These are phyloP conservation scores for Colletotrichum noveboracense DNA, from an alignment of 2,329 filamentous ascomycete species.

Conservation along the genomic window DNA sequence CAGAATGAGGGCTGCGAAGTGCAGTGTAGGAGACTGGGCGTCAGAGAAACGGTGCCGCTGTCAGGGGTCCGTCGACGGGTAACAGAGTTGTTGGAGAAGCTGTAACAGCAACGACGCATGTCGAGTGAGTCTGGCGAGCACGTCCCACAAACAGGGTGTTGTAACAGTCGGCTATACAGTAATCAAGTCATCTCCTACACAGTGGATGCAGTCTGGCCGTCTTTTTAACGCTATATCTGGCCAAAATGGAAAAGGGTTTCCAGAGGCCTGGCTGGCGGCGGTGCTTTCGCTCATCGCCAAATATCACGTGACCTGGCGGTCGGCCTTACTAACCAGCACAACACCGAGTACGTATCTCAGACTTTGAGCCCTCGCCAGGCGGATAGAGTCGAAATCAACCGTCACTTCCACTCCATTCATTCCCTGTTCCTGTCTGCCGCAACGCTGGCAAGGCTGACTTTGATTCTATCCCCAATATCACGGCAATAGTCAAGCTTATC, in stretches of 20 bases:
- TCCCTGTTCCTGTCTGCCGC: background rate
- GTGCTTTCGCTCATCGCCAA: background rate
- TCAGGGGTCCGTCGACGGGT: conserved; percentile 49
- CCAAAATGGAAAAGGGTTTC: background rate
- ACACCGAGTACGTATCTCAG: background rate
- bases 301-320: background rate
- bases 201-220: background rate
- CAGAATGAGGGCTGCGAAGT: conserved; percentile 70
- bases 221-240: background rate
- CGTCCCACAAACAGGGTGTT: background rate
- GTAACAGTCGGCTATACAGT: background rate
- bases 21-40: conserved; percentile 73
- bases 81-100: conserved; percentile 52
- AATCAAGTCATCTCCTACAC: background rate
- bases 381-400: background rate
- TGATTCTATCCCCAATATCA: background rate
- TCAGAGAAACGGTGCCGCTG: conserved; percentile 64
- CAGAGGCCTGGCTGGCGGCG: background rate
- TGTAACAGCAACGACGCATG: conserved; percentile 41
- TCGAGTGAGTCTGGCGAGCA: background rate
- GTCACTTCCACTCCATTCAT: background rate
- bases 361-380: background rate
- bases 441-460: background rate
- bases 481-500: background rate
- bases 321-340: background rate